Evolutionary conservation across 352 stramenopile species (phyloP).

Genomic region (Pilasporangium apinafurcum): DNA sequence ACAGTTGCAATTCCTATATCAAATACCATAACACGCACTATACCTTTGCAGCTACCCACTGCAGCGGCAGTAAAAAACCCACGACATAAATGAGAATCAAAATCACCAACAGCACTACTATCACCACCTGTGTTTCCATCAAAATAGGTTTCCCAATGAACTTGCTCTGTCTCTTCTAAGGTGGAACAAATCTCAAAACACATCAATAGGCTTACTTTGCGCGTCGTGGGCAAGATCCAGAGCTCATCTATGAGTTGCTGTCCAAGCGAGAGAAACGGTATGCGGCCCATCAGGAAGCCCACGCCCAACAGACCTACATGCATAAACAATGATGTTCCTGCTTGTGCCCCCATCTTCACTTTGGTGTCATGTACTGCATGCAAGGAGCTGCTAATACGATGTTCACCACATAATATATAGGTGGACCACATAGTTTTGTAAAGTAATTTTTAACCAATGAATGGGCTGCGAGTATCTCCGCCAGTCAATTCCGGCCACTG

Average conservation of each 20-base stretch:
- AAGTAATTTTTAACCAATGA: constrained; percentile 29
- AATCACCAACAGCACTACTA: constrained; percentile 26
- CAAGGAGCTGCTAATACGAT: too few species aligned
- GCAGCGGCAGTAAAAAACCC: constrained; percentile 46
- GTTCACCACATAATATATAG: neutral
- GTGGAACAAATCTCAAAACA: neutral
- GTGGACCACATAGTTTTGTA: constrained; percentile 6
- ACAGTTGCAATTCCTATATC: too few species aligned
- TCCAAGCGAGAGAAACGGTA: constrained; percentile 40
- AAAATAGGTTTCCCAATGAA: neutral
- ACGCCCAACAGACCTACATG: constrained; percentile 52
- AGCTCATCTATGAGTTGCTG: constrained; percentile 44
- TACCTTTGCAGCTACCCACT: constrained; percentile 37
- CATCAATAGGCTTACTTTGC: constrained; percentile 32
- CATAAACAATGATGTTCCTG: constrained; percentile 50
- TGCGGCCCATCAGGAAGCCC: constrained; percentile 56
- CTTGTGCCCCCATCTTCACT: constrained; percentile 29
- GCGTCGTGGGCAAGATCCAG: constrained; percentile 17
- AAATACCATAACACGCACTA: too few species aligned
- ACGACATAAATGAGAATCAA: constrained; percentile 62
- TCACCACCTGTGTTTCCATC: constrained; percentile 19
- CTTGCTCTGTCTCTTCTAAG: too few species aligned
- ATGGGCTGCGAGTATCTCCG: constrained; percentile 1
- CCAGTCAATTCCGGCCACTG: constrained; percentile 26
- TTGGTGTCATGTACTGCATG: too few species aligned